Evolutionary conservation across 768 basidiomycete genomes (phyloP).

Genomic region (Serendipita vermifera): DNA sequence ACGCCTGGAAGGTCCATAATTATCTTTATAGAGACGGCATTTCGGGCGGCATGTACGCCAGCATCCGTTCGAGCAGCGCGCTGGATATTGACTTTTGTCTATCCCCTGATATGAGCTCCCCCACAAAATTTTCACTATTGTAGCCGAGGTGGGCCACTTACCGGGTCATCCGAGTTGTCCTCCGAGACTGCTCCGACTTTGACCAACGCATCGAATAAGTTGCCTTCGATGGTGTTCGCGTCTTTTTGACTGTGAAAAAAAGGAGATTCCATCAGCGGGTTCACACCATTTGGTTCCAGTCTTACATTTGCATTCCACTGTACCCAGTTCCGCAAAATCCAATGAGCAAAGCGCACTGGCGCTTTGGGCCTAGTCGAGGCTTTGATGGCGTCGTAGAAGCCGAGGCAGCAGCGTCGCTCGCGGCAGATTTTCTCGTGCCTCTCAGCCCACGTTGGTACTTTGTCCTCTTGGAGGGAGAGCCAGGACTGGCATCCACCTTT

Average conservation of each 20-base stretch:
- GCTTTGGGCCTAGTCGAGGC: conserved; percentile 43
- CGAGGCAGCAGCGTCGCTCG: neutral
- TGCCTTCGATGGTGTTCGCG: conserved; percentile 75
- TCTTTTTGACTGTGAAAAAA: conserved; percentile 46
- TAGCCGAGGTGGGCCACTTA: conserved; percentile 33
- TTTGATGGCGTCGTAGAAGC: conserved; percentile 9
- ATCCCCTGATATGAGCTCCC: neutral
- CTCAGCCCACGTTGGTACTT: neutral
- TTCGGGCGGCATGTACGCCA: conserved; percentile 94
- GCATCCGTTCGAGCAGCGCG: conserved; percentile 94
- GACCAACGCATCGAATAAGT: conserved; percentile 75
- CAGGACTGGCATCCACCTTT: neutral
- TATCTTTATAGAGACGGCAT: conserved; percentile 84
- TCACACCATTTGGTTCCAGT: conserved; percentile 18
- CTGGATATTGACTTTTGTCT: conserved; percentile 56
- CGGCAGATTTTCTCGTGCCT: conserved; percentile 8
- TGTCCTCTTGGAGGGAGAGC: neutral
- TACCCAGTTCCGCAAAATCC: conserved; percentile 90
- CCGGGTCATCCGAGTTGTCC: conserved; percentile 84
- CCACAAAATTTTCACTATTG: neutral
- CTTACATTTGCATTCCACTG: conserved; percentile 94
- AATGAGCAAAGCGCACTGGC: conserved; percentile 68
- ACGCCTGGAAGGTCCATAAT: conserved; percentile 64
- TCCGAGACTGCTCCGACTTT: conserved; percentile 86
- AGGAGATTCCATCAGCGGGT: neutral